Evolutionary conservation across 768 basidiomycete genomes (phyloP).

Genomic region (Boletus rubropictus): DNA sequence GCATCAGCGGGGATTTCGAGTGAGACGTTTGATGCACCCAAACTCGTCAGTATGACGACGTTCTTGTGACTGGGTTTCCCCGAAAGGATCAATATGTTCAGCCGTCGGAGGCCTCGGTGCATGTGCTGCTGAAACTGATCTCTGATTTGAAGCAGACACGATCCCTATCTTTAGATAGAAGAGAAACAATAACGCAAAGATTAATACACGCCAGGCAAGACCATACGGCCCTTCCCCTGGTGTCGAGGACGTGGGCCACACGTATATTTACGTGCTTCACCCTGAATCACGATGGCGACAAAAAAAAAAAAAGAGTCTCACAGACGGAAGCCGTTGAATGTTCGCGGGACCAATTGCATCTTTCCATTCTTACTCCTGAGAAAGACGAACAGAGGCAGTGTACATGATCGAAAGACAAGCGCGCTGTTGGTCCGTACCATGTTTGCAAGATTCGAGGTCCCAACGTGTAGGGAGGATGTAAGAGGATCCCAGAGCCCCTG

Average conservation of each 20-base stretch:
- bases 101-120: background rate
- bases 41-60: background rate
- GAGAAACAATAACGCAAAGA: background rate
- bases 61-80: background rate
- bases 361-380: conserved; percentile 14
- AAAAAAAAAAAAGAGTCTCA: background rate
- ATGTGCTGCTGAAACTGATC: background rate
- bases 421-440: background rate
- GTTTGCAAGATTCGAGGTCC: background rate
- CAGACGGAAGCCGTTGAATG: background rate
- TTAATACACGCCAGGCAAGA: background rate
- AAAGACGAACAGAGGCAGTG: conserved; percentile 1
- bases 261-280: background rate
- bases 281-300: background rate
- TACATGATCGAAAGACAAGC: conserved; percentile 2
- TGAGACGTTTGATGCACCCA: background rate
- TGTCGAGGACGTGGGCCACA: conserved; percentile 2
- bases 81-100: background rate
- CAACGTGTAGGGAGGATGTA: conserved; percentile 13
- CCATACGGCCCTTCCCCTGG: conserved; percentile 7
- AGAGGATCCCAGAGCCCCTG: conserved; percentile 13
- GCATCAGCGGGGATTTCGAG: background rate
- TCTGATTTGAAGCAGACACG: background rate
- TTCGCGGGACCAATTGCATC: conserved; percentile 6
- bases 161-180: conserved; percentile 12